Conservation (phyloP, 2,329 filamentous ascomycete genomes). For the Hymenoscyphus scutula region DNA sequence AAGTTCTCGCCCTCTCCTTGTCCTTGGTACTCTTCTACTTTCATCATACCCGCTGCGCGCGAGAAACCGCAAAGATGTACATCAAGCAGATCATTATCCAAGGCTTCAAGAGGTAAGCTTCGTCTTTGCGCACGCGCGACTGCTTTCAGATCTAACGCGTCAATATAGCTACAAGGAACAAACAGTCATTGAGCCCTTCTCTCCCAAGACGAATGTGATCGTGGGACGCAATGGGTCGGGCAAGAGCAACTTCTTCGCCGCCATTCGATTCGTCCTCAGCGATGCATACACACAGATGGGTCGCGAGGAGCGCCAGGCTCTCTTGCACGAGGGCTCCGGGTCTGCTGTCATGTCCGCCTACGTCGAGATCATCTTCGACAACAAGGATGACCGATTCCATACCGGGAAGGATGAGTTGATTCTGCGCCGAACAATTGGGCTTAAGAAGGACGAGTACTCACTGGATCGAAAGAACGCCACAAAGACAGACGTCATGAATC, state of each 20-base stretch:
- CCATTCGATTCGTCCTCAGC: slow-evolving; percentile 95
- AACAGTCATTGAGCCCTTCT: slow-evolving; percentile 97
- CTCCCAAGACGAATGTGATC: slow-evolving; percentile 95
- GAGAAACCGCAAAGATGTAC: slow-evolving; percentile 63
- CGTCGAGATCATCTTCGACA: slow-evolving; percentile 98
- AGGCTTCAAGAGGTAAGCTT: slow-evolving; percentile 87
- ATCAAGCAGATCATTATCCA: slow-evolving; percentile 99
- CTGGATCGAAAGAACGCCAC: slow-evolving; percentile 96
- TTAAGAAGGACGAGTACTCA: slow-evolving; percentile 98
- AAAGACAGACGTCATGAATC: slow-evolving; percentile 89
- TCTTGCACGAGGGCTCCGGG: slow-evolving; percentile 97
- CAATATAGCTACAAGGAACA: slow-evolving; percentile 91
- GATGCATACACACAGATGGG: slow-evolving; percentile 97
- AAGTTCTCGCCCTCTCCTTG: neutral
- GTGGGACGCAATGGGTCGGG: slow-evolving; percentile 98
- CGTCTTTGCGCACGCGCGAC: slow-evolving; percentile 28
- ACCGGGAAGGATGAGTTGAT: slow-evolving; percentile 89
- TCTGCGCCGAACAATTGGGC: slow-evolving; percentile 87
- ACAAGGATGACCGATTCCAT: slow-evolving; percentile 91
- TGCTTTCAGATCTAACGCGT: slow-evolving; percentile 15
- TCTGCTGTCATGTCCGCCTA: slow-evolving; percentile 99
- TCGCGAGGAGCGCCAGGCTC: slow-evolving; percentile 89
- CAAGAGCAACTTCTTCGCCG: slow-evolving; percentile 99
- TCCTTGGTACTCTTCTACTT: neutral
- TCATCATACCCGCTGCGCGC: neutral